A percentile compares a stretch with the other conserved stretches of the same genome.
Conservation (phyloP, 2,329 filamentous ascomycete species). For the Claviceps africana region DNA sequence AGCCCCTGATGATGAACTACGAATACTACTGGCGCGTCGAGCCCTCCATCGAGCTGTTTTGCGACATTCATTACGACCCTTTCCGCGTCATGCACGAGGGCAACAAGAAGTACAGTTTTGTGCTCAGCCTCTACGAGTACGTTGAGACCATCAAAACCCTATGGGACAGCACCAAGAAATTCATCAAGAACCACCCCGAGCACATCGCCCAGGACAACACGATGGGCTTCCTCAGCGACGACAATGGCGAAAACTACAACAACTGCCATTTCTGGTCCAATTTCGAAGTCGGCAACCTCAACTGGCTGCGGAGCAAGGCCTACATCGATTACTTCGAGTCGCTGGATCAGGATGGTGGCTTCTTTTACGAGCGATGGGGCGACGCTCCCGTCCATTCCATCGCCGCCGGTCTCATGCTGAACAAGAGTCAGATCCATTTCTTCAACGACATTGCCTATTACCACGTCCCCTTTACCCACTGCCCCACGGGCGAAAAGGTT, state of each 20-base stretch:
- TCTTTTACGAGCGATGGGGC: conserved; percentile 98
- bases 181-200: conserved; percentile 80
- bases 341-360: conserved; percentile 82
- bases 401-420: conserved; percentile 70
- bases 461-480: conserved; percentile 96
- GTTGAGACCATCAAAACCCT: conserved; percentile 89
- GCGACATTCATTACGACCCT: conserved; percentile 87
- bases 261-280: conserved; percentile 99
- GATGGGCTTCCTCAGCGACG: conserved; percentile 82
- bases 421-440: conserved; percentile 93
- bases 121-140: conserved; percentile 91
- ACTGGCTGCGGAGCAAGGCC: conserved; percentile 80
- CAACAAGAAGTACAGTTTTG: conserved; percentile 97
- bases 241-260: conserved; percentile 86
- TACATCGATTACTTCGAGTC: conserved; percentile 86
- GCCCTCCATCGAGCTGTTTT: conserved; percentile 91
- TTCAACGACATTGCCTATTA: conserved; percentile 99
- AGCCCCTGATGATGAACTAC: conserved; percentile 84
- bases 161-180: conserved; percentile 91
- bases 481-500: conserved; percentile 77
- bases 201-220: conserved; percentile 75
- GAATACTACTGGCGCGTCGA: conserved; percentile 99
- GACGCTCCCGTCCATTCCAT: conserved; percentile 98
- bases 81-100: conserved; percentile 95
- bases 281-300: conserved; percentile 88